Evolutionary conservation across 1,284 basidiomycete genomes (phyloP).

Genomic region (Ceratobasidium papillatum): DNA sequence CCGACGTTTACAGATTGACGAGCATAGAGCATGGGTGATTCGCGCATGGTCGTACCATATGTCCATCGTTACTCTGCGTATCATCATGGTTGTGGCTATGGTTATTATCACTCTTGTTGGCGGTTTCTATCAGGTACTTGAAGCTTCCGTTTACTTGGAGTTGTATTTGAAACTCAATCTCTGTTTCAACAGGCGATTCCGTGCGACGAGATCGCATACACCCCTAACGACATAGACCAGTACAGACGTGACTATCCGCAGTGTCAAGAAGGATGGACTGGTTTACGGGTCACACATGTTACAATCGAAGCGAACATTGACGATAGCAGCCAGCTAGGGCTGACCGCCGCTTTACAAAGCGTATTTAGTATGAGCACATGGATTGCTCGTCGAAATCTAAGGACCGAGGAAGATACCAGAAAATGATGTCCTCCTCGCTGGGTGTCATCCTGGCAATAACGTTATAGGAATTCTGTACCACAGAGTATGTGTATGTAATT

Average conservation of each 20-base stretch:
- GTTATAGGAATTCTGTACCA: too few relatives aligned
- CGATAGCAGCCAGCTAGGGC: neutral
- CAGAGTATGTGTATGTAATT: too few relatives aligned
- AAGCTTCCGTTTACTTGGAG: neutral
- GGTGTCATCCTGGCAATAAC: too few relatives aligned
- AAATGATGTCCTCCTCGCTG: too few relatives aligned
- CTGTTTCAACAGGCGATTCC: neutral
- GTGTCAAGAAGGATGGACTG: neutral
- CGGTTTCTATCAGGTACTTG: slow-evolving; percentile 11
- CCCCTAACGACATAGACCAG: neutral
- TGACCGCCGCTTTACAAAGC: neutral
- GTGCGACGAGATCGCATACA: neutral
- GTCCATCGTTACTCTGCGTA: slow-evolving; percentile 13
- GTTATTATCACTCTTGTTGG: neutral
- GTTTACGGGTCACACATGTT: neutral
- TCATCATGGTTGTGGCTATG: neutral
- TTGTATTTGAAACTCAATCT: neutral
- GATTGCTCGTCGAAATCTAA: neutral
- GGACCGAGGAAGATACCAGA: neutral
- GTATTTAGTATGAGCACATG: slow-evolving; percentile 7
- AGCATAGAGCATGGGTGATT: slow-evolving; percentile 16
- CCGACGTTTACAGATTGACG: slow-evolving; percentile 11
- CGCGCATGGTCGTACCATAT: slow-evolving; percentile 22
- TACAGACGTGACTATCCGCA: neutral
- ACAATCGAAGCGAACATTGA: neutral